A percentile compares a stretch with the other conserved stretches of the same genome.
Conservation (phyloP, 805 yeast species). For the Candida alai region DNA sequence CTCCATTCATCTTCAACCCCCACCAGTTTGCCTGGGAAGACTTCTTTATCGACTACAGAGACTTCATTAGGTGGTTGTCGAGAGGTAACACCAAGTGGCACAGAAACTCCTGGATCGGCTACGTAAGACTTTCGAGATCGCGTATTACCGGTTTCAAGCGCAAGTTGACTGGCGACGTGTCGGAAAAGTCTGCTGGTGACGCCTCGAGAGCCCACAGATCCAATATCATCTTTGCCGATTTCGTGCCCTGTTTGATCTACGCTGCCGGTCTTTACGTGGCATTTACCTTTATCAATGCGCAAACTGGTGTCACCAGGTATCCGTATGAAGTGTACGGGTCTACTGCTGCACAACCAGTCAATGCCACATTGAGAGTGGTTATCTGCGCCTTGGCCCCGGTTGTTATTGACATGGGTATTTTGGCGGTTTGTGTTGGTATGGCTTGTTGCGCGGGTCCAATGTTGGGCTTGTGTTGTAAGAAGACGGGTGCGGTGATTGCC, state of each 20-base stretch:
- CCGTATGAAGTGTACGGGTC: conserved; percentile 26
- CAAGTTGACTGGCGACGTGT: conserved; percentile 58
- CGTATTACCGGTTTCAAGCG: conserved; percentile 90
- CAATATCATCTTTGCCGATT: conserved; percentile 76
- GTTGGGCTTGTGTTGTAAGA: conserved; percentile 91
- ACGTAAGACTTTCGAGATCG: conserved; percentile 75
- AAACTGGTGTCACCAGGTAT: conserved; percentile 66
- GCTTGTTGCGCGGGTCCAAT: conserved; percentile 98
- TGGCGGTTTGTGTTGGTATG: conserved; percentile 70
- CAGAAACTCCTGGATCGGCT: conserved; percentile 86
- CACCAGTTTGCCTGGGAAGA: conserved; percentile 97
- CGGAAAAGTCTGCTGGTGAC: conserved; percentile 69
- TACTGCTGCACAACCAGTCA: conserved; percentile 47
- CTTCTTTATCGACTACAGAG: conserved; percentile 94
- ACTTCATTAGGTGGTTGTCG: conserved; percentile 85
- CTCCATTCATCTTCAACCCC: conserved; percentile 96
- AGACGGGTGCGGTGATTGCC: conserved; percentile 93
- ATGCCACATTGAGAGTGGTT: conserved; percentile 67
- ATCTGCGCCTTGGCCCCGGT: conserved; percentile 89
- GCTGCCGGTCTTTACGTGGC: conserved; percentile 73
- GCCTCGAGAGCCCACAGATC: conserved; percentile 72
- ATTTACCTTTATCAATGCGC: conserved; percentile 78
- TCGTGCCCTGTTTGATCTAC: conserved; percentile 66
- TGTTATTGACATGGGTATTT: conserved; percentile 81
- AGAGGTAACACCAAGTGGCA: conserved; percentile 89